Base-by-base conservation (phyloP, 495 filamentous ascomycete genomes). In the Xylaria venustula region DNA sequence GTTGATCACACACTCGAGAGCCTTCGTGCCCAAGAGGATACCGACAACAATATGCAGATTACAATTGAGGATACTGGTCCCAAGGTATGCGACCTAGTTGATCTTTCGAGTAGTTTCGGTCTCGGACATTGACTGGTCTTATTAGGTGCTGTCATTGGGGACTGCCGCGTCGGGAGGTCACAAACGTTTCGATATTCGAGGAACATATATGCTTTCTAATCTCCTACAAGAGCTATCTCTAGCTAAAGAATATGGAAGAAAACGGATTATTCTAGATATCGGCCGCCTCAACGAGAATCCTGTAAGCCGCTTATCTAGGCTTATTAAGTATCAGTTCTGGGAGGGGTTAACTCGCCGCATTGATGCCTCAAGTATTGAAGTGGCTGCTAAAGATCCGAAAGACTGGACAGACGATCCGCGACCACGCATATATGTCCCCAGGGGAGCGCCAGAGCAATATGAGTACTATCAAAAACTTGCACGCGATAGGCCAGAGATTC, bases 191-290 rank as follows among this genome's bases (percentile, higher is more conserved):
- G 91, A 97, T 62, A 81, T 98, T 34, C 90, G 93, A 58, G 94
- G 94, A 36, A 97, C 90, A 26, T 98, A 98, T 69, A 91, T 94
- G 87, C 84, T 98, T 20, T 95, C 93, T 20, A 98, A 97, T 68
- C 86, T 97, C 7, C 79, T 97, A 41, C 94, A 98, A 73, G 94
- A 98, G 74, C 81, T 98, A 50, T 91, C 89, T 6, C 83, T 97
- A 59, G 94, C 94, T 36, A 85, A 93, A 77, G 86, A 91, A 65
- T 90, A 88, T 69, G 92, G 91, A 58, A 85, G 89, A 25, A 89
- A 91, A 72, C 82, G 88, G 55, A 90, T 97, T 62, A 81, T 96
- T 37, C 85, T 98, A 20, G 91, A 98, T 66, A 90, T 94, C 64
- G 88, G 87, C 7, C 84, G 91, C 17, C 79, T 98, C 36, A 92